Conservation (phyloP, 2,329 filamentous ascomycete genomes). For the Botryotinia narcissicola region DNA sequence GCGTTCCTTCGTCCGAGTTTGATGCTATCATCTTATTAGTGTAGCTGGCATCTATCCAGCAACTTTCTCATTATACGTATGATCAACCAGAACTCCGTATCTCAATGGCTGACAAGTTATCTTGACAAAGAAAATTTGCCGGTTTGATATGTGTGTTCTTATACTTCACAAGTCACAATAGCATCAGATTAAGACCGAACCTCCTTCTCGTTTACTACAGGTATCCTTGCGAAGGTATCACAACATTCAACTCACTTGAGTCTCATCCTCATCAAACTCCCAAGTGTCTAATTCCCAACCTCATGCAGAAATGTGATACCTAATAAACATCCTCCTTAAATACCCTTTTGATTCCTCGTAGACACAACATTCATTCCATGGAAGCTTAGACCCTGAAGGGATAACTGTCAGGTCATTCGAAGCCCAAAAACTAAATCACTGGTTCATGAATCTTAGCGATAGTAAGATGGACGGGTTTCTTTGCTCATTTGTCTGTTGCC, state of each 20-base stretch:
- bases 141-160: too few relatives aligned
- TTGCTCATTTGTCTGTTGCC: background rate
- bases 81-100: too few relatives aligned
- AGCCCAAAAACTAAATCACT: background rate
- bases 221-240: fast-evolving
- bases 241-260: background rate
- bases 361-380: fast-evolving
- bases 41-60: too few relatives aligned
- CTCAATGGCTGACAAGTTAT: too few relatives aligned
- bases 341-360: background rate
- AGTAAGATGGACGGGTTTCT: background rate
- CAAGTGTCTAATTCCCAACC: background rate
- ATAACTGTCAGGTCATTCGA: fast-evolving
- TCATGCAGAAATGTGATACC: background rate
- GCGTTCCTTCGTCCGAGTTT: too few relatives aligned
- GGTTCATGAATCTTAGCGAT: background rate
- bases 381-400: too few relatives aligned
- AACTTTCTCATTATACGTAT: too few relatives aligned
- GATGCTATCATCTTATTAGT: too few relatives aligned
- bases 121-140: fast-evolving
- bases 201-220: background rate
- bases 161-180: too few relatives aligned
- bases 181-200: too few relatives aligned
- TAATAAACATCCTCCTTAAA: background rate
- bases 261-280: background rate